Base-by-base conservation (phyloP, 2,329 filamentous ascomycete species). In the Xylariaceae sp. region DNA sequence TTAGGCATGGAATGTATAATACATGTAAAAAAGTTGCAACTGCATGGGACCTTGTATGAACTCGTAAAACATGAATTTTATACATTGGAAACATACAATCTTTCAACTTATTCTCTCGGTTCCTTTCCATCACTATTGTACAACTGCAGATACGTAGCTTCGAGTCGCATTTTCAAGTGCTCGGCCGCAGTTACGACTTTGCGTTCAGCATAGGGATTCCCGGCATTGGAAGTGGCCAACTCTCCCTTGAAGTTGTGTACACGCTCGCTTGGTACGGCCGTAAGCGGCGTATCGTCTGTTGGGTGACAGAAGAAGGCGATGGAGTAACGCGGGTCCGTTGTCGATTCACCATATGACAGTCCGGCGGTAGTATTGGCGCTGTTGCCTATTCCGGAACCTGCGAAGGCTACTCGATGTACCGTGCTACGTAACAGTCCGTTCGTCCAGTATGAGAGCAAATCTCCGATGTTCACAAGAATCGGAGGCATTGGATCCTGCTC, bases 361-460 rank as follows among this genome's bases (percentile, higher is more conserved):
- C 63, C 56, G 29, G 70, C 73, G 32, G 26, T 26, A 0, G 72
- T 72, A 51, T 57, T 29, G 13, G 36, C 26, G 10, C 36, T 47
- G 22, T 32, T 15, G 22, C 36, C 16, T 29, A 32, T 29, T 26
- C 68, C 63, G 1, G 79, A 78, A 12, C 59, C 64, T 0, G 77
- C 72, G 60, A 96, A 94, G 0, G 92, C 84, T 29, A 97, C 94
- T 10, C 92, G 78, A 68, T 97, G 94, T 5, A 96, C 83, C 0
- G 92, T 96, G 62, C 86, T 91, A 63, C 90, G 87, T 58, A 97
- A 78, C 44, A 96, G 72, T 0, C 92, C 91, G 60, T 88, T 87
- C 1, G 94, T 97, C 92, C 92, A 97, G 70, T 95, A 94, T 32
- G 84, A 87, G 56, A 86, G 73, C 67, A 87, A 65, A 68, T 86